Conservation (phyloP, 228 moss, liverwort and hornwort species). For the Sphagnum magellanicum region DNA sequence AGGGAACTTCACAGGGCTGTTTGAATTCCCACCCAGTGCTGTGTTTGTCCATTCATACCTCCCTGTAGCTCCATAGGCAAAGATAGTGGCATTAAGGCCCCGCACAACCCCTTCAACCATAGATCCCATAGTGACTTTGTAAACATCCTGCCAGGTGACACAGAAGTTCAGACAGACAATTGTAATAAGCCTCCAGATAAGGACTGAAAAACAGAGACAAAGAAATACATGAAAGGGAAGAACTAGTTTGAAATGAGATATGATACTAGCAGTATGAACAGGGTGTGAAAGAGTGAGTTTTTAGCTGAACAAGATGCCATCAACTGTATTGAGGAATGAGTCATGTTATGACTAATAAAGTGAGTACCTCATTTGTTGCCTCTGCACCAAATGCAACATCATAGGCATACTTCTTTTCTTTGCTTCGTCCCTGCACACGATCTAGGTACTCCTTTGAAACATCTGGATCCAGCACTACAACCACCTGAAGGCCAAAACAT, state of each 20-base stretch:
- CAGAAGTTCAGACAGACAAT: not conserved
- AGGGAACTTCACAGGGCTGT: too few relatives aligned
- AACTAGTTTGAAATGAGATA: too few relatives aligned
- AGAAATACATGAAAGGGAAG: too few relatives aligned
- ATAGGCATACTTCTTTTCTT: conserved; percentile 80
- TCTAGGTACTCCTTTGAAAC: conserved; percentile 72
- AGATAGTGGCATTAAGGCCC: conserved; percentile 84
- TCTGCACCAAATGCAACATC: conserved; percentile 73
- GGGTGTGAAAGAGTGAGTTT: too few relatives aligned
- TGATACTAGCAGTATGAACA: too few relatives aligned
- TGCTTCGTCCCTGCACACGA: conserved; percentile 82
- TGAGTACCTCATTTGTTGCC: conserved; percentile 56
- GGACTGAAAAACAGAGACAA: too few relatives aligned
- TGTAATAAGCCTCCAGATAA: not conserved
- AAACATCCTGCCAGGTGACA: conserved; percentile 62
- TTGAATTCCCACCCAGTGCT: too few relatives aligned
- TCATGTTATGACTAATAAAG: not conserved
- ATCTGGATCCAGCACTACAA: conserved; percentile 83
- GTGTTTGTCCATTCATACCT: conserved; percentile 25
- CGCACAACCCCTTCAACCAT: conserved; percentile 85
- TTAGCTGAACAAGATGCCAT: too few relatives aligned
- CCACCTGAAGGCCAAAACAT: conserved; percentile 35
- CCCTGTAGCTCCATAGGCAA: conserved; percentile 85
- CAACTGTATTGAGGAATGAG: too few relatives aligned
- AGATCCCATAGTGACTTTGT: conserved; percentile 59